Conservation (phyloP, 306 rosid genomes). For the Prunus mira region DNA sequence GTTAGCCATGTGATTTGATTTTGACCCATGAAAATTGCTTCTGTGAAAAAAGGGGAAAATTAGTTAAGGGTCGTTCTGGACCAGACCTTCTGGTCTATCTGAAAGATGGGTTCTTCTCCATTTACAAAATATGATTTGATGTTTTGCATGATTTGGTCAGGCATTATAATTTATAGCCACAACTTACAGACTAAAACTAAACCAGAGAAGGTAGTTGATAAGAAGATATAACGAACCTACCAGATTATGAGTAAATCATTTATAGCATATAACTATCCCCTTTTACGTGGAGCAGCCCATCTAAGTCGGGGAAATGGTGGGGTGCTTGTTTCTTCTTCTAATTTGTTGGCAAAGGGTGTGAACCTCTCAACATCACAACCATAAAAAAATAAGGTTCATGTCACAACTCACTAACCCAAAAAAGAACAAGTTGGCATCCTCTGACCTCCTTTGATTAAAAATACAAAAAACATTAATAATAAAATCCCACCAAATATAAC, state of each 20-base stretch:
- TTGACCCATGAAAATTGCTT: neutral
- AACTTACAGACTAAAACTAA: neutral
- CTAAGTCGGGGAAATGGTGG: constrained; percentile 20
- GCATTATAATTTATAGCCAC: neutral
- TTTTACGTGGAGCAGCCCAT: constrained; percentile 12
- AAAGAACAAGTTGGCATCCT: neutral
- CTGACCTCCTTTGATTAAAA: neutral
- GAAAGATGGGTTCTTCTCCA: too few relatives aligned
- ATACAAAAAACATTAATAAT: neutral
- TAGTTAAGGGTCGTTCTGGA: neutral
- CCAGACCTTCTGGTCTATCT: too few relatives aligned
- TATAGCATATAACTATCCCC: neutral
- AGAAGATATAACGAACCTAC: neutral
- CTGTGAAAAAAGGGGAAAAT: neutral
- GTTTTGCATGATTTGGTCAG: neutral
- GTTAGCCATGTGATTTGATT: neutral
- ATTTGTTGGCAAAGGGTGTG: constrained; percentile 30
- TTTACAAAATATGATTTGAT: too few relatives aligned
- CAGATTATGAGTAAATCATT: neutral
- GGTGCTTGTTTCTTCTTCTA: constrained; percentile 22
- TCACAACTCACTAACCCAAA: constrained; percentile 10
- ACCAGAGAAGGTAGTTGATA: neutral
- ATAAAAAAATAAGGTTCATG: constrained; percentile 14
- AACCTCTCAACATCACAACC: constrained; percentile 29
- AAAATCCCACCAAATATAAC: constrained; percentile 5